Base-by-base conservation (phyloP, 208 protist species). In the Wallacemonas sp. region DNA sequence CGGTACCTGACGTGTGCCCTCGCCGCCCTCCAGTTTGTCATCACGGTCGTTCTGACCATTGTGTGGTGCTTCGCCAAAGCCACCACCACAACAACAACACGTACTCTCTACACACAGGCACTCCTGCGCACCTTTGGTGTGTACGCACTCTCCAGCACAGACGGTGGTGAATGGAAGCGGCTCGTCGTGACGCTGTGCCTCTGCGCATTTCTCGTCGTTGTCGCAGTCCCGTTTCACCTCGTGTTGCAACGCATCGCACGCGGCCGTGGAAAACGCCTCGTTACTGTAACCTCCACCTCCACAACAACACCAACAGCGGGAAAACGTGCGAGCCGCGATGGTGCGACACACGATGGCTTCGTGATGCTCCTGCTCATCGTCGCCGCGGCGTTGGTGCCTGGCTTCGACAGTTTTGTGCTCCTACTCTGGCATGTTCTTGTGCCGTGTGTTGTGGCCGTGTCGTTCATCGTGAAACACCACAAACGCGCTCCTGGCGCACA, bases 361-460 rank as follows among this genome's bases (percentile, higher is more conserved):
- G n/a, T n/a, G n/a, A n/a, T n/a, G n/a, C 11, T 55, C 11, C 47
- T 55, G 21, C 24, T 21, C 16, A n/a, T 4, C n/a, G 24, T 55
- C 11, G 47, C 23, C 24, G 47, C 23, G 9, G 47, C 26, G 23
- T 11, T 55, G 1, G 47, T 39, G 47, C 47, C 47, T 17, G 23
- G 24, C 9, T 17, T 55, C 24, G 47, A 55, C 47, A 24, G 9
- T 17, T 6, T 55, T 3, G 4, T 8, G 47, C 26, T 55, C 5
- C 47, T 55, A 14, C 47, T 55, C 41, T 47, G 41, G 47, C 47
- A 33, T 21, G 9, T 55, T 8, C 44, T 49, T 9, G 44, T 49
- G 44, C 9, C 4, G 6, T n/a, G n/a, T n/a, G n/a, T n/a, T n/a
- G n/a, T n/a, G n/a, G n/a, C n/a, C n/a, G n/a, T n/a, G n/a, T n/a